Evolutionary conservation across 352 stramenopile species (phyloP), one percentile per base, ranked within the genome.

Genomic region (Thalassiosira mediterranea): DNA sequence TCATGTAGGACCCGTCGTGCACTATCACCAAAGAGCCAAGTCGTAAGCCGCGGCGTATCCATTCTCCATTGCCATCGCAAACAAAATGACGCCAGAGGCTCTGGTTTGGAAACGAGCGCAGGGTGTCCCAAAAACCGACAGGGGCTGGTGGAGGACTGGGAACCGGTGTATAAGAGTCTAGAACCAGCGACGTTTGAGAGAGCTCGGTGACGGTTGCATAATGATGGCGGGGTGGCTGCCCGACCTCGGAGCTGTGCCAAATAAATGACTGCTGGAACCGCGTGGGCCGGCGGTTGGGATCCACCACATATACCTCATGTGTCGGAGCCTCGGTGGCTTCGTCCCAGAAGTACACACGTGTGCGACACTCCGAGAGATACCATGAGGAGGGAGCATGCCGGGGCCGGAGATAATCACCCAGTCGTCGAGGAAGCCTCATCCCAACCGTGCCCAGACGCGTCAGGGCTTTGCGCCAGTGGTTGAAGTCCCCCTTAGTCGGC

Each of bases 1-100:
- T 11, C 37, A 26, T n/a, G 29, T 42, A 66, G 2, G 58, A 67
- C 1, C 58, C 58, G 19, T 67, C 42, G 13, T 7, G 8, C 1
- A 37, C 42, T 19, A 49, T 32, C 8, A 25, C 23, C 1, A 67
- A 2, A 0, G 37, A 29, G 1, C 58, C 58, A 0, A 44, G 8
- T 1, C 15, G 1, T 10, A 67, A 17, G 15, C 58, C 38, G 0
- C 25, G 7, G 3, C 28, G 17, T 26, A 67, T 40, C 58, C 58
- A 67, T 2, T 38, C 23, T 5, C 58, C 58, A 57, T 67, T 40
- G 0, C 42, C 58, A 17, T 57, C 40, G 1, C 44, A 1, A 8
- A 38, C 1, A 0, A 67, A 51, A n/a, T 40, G 0, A 0, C 42
- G 1, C 58, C 58, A 67, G 1, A 67, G 2, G 25, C 38, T 44